Conservation (phyloP, 768 basidiomycete genomes). For the Pleurotus cornucopiae region DNA sequence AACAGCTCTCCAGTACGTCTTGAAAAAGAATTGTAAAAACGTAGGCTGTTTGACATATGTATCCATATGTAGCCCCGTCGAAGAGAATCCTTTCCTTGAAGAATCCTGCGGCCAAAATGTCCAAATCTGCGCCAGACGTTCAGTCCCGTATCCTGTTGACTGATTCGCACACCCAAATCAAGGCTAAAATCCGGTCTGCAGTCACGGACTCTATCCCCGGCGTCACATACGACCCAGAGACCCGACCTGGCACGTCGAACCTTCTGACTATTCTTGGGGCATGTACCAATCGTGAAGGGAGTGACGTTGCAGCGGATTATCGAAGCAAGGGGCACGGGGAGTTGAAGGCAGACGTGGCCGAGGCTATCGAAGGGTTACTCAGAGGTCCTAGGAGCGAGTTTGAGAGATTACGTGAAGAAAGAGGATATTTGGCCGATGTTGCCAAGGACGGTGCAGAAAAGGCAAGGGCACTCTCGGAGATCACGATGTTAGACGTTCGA, state of each 20-base stretch:
- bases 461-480: slow-evolving; percentile 57
- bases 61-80: slow-evolving; percentile 53
- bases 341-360: slow-evolving; percentile 73
- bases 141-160: slow-evolving; percentile 85
- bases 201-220: slow-evolving; percentile 80
- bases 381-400: slow-evolving; percentile 67
- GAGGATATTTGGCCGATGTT: slow-evolving; percentile 54
- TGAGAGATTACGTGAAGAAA: slow-evolving; percentile 55
- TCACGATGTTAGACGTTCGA: slow-evolving; percentile 68
- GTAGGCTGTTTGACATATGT: not conserved
- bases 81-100: slow-evolving; percentile 83
- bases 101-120: slow-evolving; percentile 89
- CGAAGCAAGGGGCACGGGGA: slow-evolving; percentile 53
- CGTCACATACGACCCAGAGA: slow-evolving; percentile 75
- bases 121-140: slow-evolving; percentile 80
- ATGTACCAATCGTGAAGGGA: slow-evolving; percentile 48
- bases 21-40: not conserved
- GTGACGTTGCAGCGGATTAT: slow-evolving; percentile 45
- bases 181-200: slow-evolving; percentile 69
- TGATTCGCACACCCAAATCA: slow-evolving; percentile 59
- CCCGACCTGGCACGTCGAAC: slow-evolving; percentile 83
- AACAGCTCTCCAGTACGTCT: slow-evolving; percentile 67
- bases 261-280: slow-evolving; percentile 77
- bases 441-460: slow-evolving; percentile 58
- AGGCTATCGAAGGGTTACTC: slow-evolving; percentile 67